Evolutionary conservation across 306 rosid genomes (phyloP), one percentile per base, ranked within the genome.

Genomic region (Elaeagnus macrophylla): DNA sequence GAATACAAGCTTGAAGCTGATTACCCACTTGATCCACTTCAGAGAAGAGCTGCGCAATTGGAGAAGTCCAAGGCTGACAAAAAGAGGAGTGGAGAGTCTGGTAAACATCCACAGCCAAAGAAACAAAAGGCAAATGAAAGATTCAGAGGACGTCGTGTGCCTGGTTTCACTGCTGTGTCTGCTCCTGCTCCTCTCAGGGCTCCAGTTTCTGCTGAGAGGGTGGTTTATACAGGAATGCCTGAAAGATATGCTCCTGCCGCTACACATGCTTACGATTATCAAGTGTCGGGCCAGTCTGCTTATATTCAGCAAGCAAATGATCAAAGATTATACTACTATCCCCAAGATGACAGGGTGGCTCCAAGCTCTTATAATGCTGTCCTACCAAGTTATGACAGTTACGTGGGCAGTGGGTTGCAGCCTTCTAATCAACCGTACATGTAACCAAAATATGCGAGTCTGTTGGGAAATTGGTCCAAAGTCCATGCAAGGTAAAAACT

Each of bases 11-110:
- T 82, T 1, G 91, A 80, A 54, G 69, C 80, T 8, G 95, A 82
- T 51, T 82, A 86, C 77, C 83, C 91, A 9, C 88, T 83, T 42
- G 95, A 86, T 61, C 77, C 95, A 53, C 95, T 86, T 52, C 80
- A 65, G 42, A 80, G 61, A 75, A 83, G 95, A 77, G 85, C 76
- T 65, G 59, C 52, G 72, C 95, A 86, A 72, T 77, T 86, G 59
- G 85, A 78, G 59, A 76, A 69, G 53, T 68, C 82, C 19, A 80
- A 74, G 63, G 60, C 72, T 59, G 95, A 86, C 37, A 82, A 51
- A 73, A 76, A 77, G 77, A 74, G 88, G 67, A 59, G 66, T 15
- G 79, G 81, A 39, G 95, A 83, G 2, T 54, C 56, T 47, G 56
- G 63, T 36, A 86, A 57, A 60, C 79, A 79, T 45, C 83, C 66